Base-by-base conservation (phyloP, 257 asterid species). In the Gentiana macrophylla region DNA sequence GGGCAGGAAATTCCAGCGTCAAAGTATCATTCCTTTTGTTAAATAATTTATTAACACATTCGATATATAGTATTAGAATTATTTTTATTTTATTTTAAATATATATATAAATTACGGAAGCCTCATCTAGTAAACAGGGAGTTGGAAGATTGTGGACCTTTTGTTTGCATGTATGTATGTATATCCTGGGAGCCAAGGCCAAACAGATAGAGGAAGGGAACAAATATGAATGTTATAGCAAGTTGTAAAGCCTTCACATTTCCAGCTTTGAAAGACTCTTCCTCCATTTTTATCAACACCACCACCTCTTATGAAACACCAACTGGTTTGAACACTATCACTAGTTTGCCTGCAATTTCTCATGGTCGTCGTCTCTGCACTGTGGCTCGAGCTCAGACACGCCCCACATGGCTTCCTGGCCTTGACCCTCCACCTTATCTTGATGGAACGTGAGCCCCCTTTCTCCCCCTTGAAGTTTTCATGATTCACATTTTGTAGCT, bases 331-430 rank as follows among this genome's bases (percentile, higher is more conserved):
- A 58, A 73, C n/a, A 66, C 55, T 67, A 48, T 24, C 24, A 24
- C 58, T 35, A 54, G 62, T 53, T 66, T 70, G 71, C 64, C 77
- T 54, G 61, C 57, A 32, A 71, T 56, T 55, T 61, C 61, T 55
- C 67, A 69, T 35, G 68, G 59, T 35, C 70, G 50, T 54, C 74
- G 15, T 50, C 68, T 52, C 43, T 59, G 50, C 15, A 64, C 61
- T 55, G 76, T 66, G 50, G 75, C 70, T 73, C 76, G 37, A 68
- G 95, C 92, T 68, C 82, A 85, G 64, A 64, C 66, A 37, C 90
- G 97, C 2, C 95, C 92, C 9, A 85, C 94, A 32, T 89, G 97
- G 97, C 95, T 85, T 13, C 97, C 97, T 3, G 97, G 94, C 37
- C 84, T 85, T 12, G 94, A 85, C 77, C 92, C 95, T 63, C 97